phyloP scores from a whole-genome alignment of 805 yeast species.

The Saccharomycopsis sp. region DNA sequence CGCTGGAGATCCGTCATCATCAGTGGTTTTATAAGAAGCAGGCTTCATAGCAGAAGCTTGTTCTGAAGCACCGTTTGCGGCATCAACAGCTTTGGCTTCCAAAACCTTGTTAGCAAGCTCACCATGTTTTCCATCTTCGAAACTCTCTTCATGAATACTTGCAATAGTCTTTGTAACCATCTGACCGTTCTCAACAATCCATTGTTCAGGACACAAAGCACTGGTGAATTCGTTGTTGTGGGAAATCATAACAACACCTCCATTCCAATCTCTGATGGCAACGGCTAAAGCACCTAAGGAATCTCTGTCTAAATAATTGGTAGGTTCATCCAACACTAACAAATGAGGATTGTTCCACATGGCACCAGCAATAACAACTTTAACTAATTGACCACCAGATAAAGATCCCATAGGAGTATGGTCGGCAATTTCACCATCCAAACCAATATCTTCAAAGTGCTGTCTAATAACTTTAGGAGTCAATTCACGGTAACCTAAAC shows the following conservation, averaged over 20 bases:
- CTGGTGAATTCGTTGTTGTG: slow-evolving; percentile 97
- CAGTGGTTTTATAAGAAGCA: slow-evolving; percentile 35
- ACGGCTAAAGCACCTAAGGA: slow-evolving; percentile 95
- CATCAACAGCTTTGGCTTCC: slow-evolving; percentile 39
- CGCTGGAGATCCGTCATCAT: slow-evolving; percentile 88
- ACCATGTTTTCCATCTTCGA: slow-evolving; percentile 71
- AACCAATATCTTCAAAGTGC: slow-evolving; percentile 95
- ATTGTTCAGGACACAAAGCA: slow-evolving; percentile 96
- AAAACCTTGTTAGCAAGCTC: slow-evolving; percentile 45
- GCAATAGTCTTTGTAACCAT: slow-evolving; percentile 79
- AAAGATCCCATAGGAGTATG: slow-evolving; percentile 95
- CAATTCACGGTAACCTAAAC: slow-evolving; percentile 90
- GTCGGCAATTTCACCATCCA: slow-evolving; percentile 97
- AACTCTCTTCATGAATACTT: slow-evolving; percentile 68
- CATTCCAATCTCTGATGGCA: slow-evolving; percentile 96
- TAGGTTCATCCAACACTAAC: slow-evolving; percentile 95
- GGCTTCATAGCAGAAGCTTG: neutral
- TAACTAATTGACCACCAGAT: slow-evolving; percentile 97
- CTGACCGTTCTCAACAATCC: slow-evolving; percentile 92
- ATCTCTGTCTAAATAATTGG: slow-evolving; percentile 96
- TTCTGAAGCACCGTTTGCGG: slow-evolving; percentile 33
- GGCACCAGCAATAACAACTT: slow-evolving; percentile 98
- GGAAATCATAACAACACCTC: slow-evolving; percentile 98
- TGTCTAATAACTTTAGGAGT: slow-evolving; percentile 88
- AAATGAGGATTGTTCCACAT: slow-evolving; percentile 99